These are phyloP conservation scores for Rhizopogon rudus DNA, from an alignment of 768 basidiomycete genomes.

Conservation along the genomic window DNA sequence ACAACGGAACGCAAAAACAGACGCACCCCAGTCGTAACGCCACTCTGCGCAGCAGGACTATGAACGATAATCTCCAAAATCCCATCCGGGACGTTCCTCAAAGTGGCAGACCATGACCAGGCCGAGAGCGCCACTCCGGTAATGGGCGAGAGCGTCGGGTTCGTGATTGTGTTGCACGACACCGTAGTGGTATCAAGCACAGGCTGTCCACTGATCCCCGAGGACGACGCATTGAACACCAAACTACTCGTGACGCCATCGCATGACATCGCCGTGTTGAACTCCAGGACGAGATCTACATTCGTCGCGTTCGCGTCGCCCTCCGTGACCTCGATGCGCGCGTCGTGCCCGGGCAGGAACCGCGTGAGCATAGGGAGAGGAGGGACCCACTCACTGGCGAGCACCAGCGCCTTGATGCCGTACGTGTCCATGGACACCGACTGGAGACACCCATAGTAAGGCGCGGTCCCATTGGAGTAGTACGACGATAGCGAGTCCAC, in stretches of 20 bases:
- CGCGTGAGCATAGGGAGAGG: slow-evolving; percentile 72
- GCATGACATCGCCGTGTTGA: slow-evolving; percentile 75
- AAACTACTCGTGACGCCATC: slow-evolving; percentile 57
- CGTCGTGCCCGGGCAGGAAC: slow-evolving; percentile 85
- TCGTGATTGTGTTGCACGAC: slow-evolving; percentile 43
- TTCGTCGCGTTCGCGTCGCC: slow-evolving; percentile 46
- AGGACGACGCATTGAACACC: slow-evolving; percentile 64
- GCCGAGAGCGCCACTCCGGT: slow-evolving; percentile 50
- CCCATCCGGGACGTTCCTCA: slow-evolving; percentile 76
- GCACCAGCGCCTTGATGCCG: slow-evolving; percentile 82
- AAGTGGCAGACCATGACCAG: slow-evolving; percentile 73
- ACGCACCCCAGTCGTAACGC: slow-evolving; percentile 50
- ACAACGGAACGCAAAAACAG: neutral
- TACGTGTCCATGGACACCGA: slow-evolving; percentile 64
- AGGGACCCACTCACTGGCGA: slow-evolving; percentile 56
- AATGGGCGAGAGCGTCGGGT: slow-evolving; percentile 45
- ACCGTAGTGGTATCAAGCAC: slow-evolving; percentile 40
- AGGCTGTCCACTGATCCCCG: slow-evolving; percentile 54
- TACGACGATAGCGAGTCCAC: slow-evolving; percentile 61
- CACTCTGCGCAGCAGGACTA: slow-evolving; percentile 41
- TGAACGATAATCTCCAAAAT: slow-evolving; percentile 69
- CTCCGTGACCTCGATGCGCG: slow-evolving; percentile 46
- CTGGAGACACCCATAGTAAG: slow-evolving; percentile 72
- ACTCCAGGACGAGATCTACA: slow-evolving; percentile 71
- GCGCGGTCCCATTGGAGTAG: slow-evolving; percentile 50